Evolutionary conservation across 805 yeast genomes (phyloP).

Genomic region (Myxozyma geophila): DNA sequence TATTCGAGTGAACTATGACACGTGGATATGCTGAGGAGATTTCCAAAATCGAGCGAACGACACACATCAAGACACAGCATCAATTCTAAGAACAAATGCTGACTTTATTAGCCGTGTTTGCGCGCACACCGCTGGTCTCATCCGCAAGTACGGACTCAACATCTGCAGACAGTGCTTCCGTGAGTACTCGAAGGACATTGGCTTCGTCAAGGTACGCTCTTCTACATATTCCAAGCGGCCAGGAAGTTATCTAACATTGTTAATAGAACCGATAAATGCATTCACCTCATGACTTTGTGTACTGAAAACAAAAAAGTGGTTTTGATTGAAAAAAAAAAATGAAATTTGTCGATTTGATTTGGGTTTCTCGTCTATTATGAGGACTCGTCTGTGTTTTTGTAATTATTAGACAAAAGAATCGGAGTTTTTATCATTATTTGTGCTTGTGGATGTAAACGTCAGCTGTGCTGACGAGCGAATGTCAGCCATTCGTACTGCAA

Average conservation of each 20-base stretch:
- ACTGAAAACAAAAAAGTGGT: too few species aligned
- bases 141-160: conserved; percentile 99
- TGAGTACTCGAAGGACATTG: conserved; percentile 98
- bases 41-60: not conserved
- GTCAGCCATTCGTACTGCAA: too few species aligned
- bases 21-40: too few species aligned
- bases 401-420: conserved; percentile 5
- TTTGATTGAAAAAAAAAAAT: not conserved
- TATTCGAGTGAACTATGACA: too few species aligned
- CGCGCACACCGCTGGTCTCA: conserved; percentile 93
- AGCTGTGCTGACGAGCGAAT: too few species aligned
- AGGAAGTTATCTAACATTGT: not conserved
- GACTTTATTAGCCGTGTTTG: conserved; percentile 70
- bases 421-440: not conserved
- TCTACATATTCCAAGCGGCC: not conserved
- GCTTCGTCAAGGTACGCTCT: conserved; percentile 77
- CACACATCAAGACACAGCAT: not conserved
- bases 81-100: not conserved
- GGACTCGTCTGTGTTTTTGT: not conserved
- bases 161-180: conserved; percentile 99
- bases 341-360: not conserved
- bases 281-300: not conserved
- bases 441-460: not conserved
- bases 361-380: conserved; percentile 1
- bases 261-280: conserved; percentile 24